Percentiles rank a stretch among this genome's conserved stretches.
These are phyloP conservation scores for Hortiboletus flavorubellus DNA, from an alignment of 768 basidiomycete species.

Conservation along the genomic window DNA sequence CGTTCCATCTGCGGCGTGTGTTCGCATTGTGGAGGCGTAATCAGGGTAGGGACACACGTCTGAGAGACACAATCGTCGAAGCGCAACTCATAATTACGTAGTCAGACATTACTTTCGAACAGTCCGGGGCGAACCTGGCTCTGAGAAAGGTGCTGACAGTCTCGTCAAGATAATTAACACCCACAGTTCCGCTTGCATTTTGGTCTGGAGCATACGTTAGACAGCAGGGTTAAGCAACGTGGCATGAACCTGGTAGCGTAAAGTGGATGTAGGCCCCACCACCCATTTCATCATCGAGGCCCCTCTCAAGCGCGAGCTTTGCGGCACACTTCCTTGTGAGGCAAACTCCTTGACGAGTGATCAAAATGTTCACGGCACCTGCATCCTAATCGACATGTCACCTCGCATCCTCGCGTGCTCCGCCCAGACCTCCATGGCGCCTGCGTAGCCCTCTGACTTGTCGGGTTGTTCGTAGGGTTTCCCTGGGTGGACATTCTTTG, in stretches of 20 bases:
- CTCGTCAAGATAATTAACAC: too few relatives aligned
- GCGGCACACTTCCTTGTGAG: constrained; percentile 62
- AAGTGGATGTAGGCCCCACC: constrained; percentile 26
- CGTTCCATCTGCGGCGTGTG: constrained; percentile 36
- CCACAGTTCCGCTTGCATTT: too few relatives aligned
- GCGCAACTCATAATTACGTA: neutral
- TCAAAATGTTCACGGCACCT: constrained; percentile 59
- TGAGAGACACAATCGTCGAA: neutral
- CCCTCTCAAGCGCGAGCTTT: constrained; percentile 34
- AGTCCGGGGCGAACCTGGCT: constrained; percentile 32
- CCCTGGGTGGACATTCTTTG: too few relatives aligned
- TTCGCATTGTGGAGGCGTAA: constrained; percentile 53
- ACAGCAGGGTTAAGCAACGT: neutral
- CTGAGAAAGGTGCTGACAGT: constrained; percentile 36
- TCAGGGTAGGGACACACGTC: constrained; percentile 61
- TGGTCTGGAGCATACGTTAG: neutral
- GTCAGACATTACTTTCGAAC: constrained; percentile 54
- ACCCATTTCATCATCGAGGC: constrained; percentile 18
- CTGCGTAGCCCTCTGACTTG: too few relatives aligned
- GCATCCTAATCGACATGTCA: constrained; percentile 37
- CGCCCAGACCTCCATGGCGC: too few relatives aligned
- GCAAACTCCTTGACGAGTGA: constrained; percentile 41
- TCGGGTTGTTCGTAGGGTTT: too few relatives aligned
- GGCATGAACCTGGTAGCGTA: constrained; percentile 31
- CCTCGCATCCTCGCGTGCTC: too few relatives aligned